Conservation (phyloP, 805 yeast species). For the Ogataea methanolica region DNA sequence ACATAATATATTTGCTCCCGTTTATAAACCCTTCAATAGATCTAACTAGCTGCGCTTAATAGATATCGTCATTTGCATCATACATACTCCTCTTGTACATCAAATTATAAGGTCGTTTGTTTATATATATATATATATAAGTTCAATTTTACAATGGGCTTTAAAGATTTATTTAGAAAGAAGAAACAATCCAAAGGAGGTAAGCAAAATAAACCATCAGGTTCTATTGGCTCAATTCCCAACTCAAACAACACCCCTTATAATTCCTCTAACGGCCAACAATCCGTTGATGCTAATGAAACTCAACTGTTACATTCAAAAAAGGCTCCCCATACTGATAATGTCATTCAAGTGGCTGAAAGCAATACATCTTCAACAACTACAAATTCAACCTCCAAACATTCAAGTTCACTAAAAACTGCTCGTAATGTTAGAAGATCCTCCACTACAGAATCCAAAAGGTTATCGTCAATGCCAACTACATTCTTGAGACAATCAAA, state of each 20-base stretch:
- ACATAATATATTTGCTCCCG: too few species aligned
- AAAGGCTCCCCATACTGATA: background rate
- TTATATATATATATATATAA: too few species aligned
- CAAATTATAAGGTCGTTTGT: too few species aligned
- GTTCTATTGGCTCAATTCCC: too few species aligned
- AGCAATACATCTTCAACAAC: background rate
- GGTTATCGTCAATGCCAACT: slow-evolving; percentile 29
- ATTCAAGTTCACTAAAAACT: background rate
- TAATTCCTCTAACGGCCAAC: background rate
- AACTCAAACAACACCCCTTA: background rate
- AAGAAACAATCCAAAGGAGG: slow-evolving; percentile 1
- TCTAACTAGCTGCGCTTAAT: too few species aligned
- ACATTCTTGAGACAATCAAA: slow-evolving; percentile 25
- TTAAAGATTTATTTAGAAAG: slow-evolving; percentile 10
- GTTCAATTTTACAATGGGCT: slow-evolving; percentile 6
- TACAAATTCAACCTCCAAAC: slow-evolving; percentile 1
- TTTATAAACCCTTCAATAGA: too few species aligned
- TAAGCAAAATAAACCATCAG: background rate
- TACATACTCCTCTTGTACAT: too few species aligned
- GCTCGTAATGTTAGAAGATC: background rate
- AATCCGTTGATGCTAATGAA: background rate
- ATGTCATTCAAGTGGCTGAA: background rate
- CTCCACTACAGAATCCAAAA: slow-evolving; percentile 11
- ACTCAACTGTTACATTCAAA: background rate
- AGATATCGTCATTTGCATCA: too few species aligned